phyloP scores from a whole-genome alignment of 75 land plant genomes.

The Picea glauca region DNA sequence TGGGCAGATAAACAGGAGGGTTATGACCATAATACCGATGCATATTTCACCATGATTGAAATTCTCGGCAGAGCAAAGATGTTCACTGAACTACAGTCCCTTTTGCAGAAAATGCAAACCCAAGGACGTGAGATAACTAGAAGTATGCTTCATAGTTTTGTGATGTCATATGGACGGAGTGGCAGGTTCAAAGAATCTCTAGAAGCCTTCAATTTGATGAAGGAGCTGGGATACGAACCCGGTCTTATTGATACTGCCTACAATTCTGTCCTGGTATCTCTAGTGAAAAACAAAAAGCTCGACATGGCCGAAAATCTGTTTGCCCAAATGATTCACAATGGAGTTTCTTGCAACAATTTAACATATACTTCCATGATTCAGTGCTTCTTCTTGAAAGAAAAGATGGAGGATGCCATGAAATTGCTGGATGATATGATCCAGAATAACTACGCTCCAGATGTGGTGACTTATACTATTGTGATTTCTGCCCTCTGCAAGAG shows the following conservation, averaged over 20 bases:
- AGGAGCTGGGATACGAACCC: neutral
- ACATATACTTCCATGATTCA: conserved; percentile 18
- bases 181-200: neutral
- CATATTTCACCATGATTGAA: conserved; percentile 9
- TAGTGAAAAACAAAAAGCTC: neutral
- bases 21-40: conserved; percentile 2
- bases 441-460: conserved; percentile 9
- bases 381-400: conserved; percentile 2
- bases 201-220: neutral
- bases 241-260: neutral
- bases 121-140: conserved; percentile 6
- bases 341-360: neutral
- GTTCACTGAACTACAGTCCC: conserved; percentile 7
- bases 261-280: conserved; percentile 3
- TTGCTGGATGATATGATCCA: conserved; percentile 10
- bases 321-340: neutral
- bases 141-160: conserved; percentile 1
- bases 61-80: conserved; percentile 15
- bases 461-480: conserved; percentile 19
- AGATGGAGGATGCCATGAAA: conserved; percentile 12
- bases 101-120: conserved; percentile 2
- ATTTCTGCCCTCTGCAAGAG: conserved; percentile 18
- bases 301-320: neutral
- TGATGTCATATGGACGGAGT: neutral
- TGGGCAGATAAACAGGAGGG: conserved; percentile 20